Evolutionary conservation across 495 filamentous ascomycete genomes (phyloP), one percentile per base, ranked within the genome.

Genomic region (Neurospora africana): DNA sequence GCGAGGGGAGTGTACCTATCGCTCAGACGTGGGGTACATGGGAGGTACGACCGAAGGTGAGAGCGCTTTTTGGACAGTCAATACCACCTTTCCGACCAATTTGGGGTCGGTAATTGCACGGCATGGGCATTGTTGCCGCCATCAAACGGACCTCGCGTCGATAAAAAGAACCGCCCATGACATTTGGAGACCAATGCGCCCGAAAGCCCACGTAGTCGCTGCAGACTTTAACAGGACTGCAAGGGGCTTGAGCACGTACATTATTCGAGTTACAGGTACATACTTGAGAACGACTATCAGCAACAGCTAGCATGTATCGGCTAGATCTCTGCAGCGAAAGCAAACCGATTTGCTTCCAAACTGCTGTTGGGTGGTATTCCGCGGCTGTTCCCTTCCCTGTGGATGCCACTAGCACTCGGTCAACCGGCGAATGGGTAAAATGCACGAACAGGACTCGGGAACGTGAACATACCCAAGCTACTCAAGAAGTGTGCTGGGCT

Each of bases 1-100:
- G 37, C 67, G 19, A 36, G 38, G 75, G 77, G 73, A 69, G 74
- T 77, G 74, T 68, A 13, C 61, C 73, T 78, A 77, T 75, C 71
- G 72, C 38, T 33, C 40, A n/a, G 47, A 35, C 75, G 73, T 71
- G 76, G 75, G 73, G 76, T 73, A 72, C 74, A 73, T 73, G 68
- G 72, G 58, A 37, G 44, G 13, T 44, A 44, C 40, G 69, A 58
- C 70, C 69, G 72, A 68, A 71, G 44, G 70, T 74, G 72, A 77
- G 72, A 36, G 74, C 74, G 33, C 38, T 38, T 58, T 69, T 44
- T 33, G 27, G 30, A n/a, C 41, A 71, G 69, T 23, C 19, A 44
- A 58, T 33, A 33, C 19, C 33, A 15, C 19, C n/a, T 70, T 33
- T 35, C 11, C 15, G 73, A 36, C 36, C 33, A 36, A 19, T 19